Evolutionary conservation across 73 alveolate species (phyloP).

Genomic region (Paramecium tetraurelia): DNA sequence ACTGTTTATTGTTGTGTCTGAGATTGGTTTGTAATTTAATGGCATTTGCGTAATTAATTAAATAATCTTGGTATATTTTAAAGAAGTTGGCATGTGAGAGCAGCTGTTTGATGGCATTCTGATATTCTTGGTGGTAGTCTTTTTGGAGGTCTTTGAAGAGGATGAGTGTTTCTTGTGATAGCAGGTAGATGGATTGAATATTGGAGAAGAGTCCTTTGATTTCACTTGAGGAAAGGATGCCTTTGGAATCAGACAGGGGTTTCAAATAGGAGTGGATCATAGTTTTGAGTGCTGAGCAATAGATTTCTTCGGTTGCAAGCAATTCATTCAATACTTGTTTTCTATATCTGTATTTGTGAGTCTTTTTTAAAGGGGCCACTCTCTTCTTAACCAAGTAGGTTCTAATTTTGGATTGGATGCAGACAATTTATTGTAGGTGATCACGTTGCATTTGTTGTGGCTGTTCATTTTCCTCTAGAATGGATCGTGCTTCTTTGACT

Average conservation of each 20-base stretch:
- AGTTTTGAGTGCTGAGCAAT: neutral
- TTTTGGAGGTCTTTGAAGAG: neutral
- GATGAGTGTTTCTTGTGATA: neutral
- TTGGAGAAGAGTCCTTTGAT: conserved; percentile 6
- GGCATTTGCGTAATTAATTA: neutral
- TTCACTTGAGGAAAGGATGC: neutral
- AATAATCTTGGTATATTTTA: conserved; percentile 10
- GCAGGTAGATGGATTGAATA: neutral
- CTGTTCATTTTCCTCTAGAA: neutral
- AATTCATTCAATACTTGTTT: neutral
- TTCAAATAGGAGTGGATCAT: neutral
- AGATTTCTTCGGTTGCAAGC: neutral
- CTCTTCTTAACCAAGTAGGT: neutral
- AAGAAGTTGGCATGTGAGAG: neutral
- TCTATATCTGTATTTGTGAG: neutral
- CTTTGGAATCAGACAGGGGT: neutral
- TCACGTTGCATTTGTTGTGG: neutral
- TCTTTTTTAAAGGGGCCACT: neutral
- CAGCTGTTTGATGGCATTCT: neutral
- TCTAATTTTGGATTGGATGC: neutral
- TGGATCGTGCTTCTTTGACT: neutral
- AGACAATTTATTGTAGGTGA: neutral
- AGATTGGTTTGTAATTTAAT: neutral
- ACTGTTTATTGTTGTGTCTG: neutral
- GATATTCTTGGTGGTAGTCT: neutral